A percentile compares a stretch with the other conserved stretches of the same genome.
Conservation (phyloP, 2,329 filamentous ascomycete genomes). For the Colletotrichum endophyticum region DNA sequence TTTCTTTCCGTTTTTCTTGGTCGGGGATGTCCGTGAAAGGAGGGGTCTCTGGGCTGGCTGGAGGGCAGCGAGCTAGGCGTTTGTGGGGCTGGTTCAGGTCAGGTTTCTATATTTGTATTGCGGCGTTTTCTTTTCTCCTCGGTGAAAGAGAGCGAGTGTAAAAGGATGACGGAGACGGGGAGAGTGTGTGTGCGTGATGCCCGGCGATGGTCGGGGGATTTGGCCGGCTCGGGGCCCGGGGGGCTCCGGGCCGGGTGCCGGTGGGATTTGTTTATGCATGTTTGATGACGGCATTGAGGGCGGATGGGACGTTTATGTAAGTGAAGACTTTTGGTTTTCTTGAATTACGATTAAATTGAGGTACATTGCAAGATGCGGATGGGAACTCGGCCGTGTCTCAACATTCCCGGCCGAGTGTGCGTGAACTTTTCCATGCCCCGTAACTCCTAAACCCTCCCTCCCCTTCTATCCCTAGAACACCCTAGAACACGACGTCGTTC, state of each 20-base stretch:
- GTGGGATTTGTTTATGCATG: not conserved
- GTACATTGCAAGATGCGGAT: not conserved
- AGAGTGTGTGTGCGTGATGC: not conserved
- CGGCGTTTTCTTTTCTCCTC: not conserved
- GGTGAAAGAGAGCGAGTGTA: not conserved
- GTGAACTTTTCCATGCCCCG: not conserved
- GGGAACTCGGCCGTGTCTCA: not conserved
- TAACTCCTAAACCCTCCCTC: not conserved
- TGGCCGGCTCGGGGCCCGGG: not conserved
- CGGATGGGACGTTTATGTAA: not conserved
- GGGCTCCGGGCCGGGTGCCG: not conserved
- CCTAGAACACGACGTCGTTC: slow-evolving; percentile 2
- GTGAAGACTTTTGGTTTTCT: not conserved
- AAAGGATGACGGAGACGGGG: not conserved
- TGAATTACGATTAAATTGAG: not conserved
- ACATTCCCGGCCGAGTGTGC: not conserved
- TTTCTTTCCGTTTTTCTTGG: not conserved
- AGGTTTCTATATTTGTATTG: not conserved
- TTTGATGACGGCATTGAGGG: not conserved
- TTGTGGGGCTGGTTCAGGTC: not conserved
- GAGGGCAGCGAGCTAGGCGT: not conserved
- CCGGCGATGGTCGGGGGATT: not conserved
- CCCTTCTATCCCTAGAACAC: no score
- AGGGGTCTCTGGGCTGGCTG: not conserved
- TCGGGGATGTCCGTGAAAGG: not conserved